A percentile compares a stretch with the other conserved stretches of the same genome.
phyloP scores from a whole-genome alignment of 192 early-diverging fungal species.

The Podila verticillata region DNA sequence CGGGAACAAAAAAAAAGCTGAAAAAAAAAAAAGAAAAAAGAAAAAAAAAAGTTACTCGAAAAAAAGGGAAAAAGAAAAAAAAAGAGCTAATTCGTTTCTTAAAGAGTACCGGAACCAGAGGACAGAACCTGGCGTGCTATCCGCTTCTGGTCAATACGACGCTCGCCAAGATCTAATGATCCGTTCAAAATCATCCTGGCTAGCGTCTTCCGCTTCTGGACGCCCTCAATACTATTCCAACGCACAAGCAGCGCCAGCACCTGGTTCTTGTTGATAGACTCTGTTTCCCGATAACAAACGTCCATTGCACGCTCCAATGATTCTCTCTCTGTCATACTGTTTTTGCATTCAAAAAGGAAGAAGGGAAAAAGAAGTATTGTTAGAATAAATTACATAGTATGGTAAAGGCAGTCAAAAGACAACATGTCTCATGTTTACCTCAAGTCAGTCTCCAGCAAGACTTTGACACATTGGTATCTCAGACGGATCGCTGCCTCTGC shows the following conservation, averaged over 20 bases:
- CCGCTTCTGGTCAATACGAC: conserved; percentile 25
- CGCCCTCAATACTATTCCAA: conserved; percentile 36
- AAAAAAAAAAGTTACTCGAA: background rate
- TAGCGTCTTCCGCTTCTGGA: conserved; percentile 29
- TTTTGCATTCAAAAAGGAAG: background rate
- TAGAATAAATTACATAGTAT: background rate
- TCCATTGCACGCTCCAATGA: conserved; percentile 45
- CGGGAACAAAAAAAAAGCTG: background rate
- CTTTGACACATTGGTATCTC: conserved; percentile 44
- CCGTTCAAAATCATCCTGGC: conserved; percentile 35
- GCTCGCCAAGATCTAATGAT: conserved; percentile 19
- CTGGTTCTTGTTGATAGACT: conserved; percentile 27
- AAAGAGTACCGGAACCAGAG: background rate
- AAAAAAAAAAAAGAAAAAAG: background rate
- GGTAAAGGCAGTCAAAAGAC: background rate
- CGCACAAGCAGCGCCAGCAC: conserved; percentile 33
- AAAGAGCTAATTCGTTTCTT: background rate
- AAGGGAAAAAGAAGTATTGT: background rate
- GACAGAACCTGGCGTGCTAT: conserved; percentile 21
- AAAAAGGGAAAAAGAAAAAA: too few relatives aligned
- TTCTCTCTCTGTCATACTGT: conserved; percentile 35
- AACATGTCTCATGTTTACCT: conserved; percentile 6
- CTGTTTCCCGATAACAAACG: conserved; percentile 34
- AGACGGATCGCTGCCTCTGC: conserved; percentile 42
- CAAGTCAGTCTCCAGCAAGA: conserved; percentile 40